Evolutionary conservation across 768 basidiomycete species (phyloP).

Genomic region (Boletus rubroflammeus): DNA sequence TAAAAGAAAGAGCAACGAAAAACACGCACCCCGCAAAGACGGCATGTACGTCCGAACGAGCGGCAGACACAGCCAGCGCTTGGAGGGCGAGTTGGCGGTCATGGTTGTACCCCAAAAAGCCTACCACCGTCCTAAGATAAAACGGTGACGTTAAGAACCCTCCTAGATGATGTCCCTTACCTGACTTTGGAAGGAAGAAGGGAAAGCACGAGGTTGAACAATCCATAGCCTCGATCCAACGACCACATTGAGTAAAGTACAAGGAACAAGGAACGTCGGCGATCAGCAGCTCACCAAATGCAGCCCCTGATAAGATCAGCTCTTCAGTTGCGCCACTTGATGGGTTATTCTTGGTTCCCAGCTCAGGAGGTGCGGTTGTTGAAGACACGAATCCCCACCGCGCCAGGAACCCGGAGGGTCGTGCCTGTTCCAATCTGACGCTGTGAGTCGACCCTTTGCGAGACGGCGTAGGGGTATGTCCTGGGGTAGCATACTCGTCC

Average conservation of each 20-base stretch:
- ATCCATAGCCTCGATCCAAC: conserved; percentile 42
- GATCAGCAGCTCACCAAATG: conserved; percentile 55
- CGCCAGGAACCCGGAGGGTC: conserved; percentile 35
- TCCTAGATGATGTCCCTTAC: conserved; percentile 36
- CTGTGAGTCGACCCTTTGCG: conserved; percentile 31
- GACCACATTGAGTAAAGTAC: not conserved
- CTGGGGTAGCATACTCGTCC: conserved; percentile 40
- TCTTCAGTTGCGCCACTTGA: conserved; percentile 65
- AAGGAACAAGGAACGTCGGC: not conserved
- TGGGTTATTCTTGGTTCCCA: conserved; percentile 22
- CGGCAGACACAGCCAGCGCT: conserved; percentile 65
- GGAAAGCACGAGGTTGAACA: conserved; percentile 81
- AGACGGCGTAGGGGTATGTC: conserved; percentile 33
- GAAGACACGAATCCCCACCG: conserved; percentile 29
- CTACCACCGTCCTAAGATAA: conserved; percentile 57
- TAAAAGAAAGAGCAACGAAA: not conserved
- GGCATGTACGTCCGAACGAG: conserved; percentile 65
- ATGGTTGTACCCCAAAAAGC: conserved; percentile 73
- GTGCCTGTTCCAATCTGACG: conserved; percentile 12
- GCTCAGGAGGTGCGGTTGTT: conserved; percentile 10
- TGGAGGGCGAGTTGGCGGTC: conserved; percentile 66
- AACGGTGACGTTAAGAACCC: not conserved
- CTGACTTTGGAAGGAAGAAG: conserved; percentile 68
- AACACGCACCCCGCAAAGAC: conserved; percentile 67
- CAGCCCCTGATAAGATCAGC: conserved; percentile 68